A percentile compares a stretch with the other conserved stretches of the same genome.
Evolutionary conservation across 2,329 filamentous ascomycete species (phyloP).

Genomic region (Podosphaera fusca): DNA sequence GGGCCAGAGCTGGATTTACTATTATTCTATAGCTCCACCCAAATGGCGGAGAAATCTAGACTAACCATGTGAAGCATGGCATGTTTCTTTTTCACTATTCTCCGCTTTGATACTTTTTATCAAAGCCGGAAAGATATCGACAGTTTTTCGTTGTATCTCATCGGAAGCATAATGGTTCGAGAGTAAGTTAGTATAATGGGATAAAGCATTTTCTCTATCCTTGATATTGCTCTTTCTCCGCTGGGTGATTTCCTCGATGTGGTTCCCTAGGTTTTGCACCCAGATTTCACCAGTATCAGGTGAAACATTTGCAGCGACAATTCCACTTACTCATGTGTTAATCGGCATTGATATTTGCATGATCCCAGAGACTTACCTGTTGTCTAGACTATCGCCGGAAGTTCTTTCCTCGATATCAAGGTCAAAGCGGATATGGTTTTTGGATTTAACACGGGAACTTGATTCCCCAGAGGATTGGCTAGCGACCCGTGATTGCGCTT

Average conservation of each 20-base stretch:
- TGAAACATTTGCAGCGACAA: background rate
- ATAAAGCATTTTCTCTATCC: conserved; percentile 35
- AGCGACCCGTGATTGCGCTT: conserved; percentile 25
- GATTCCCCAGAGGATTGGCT: conserved; percentile 25
- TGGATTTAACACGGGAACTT: conserved; percentile 22
- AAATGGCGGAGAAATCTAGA: background rate
- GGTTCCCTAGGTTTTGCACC: conserved; percentile 31
- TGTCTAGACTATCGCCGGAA: conserved; percentile 29
- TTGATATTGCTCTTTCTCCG: conserved; percentile 43
- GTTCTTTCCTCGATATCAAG: conserved; percentile 31
- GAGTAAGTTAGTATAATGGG: conserved; percentile 32
- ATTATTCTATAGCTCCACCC: background rate
- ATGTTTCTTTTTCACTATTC: conserved; percentile 36
- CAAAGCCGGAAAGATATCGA: conserved; percentile 34
- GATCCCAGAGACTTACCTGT: conserved; percentile 20
- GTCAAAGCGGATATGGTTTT: conserved; percentile 23
- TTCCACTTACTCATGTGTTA: conserved; percentile 2
- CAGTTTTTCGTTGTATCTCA: conserved; percentile 28
- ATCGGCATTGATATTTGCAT: background rate
- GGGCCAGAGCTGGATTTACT: conserved; percentile 27
- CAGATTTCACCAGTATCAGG: conserved; percentile 22
- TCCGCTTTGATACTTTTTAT: conserved; percentile 39
- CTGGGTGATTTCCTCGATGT: conserved; percentile 41
- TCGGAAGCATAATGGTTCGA: conserved; percentile 38
- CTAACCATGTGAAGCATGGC: conserved; percentile 34